These are phyloP conservation scores for Aquilaria agallochum DNA, from an alignment of 441 rosid species.

Conservation along the genomic window DNA sequence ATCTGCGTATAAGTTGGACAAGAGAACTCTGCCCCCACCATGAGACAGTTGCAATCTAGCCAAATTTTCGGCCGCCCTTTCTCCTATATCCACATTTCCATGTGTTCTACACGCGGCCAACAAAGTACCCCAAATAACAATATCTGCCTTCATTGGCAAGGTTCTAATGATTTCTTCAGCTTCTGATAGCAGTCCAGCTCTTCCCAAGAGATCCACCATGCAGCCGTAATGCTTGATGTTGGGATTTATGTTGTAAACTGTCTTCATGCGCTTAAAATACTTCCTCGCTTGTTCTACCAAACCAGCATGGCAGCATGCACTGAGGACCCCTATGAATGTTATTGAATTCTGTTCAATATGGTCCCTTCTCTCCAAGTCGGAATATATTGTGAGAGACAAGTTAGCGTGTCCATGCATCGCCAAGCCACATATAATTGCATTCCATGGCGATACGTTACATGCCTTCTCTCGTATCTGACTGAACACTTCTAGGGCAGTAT, in stretches of 20 bases:
- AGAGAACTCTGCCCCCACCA: constrained; percentile 47
- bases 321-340: constrained; percentile 75
- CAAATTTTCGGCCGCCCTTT: constrained; percentile 49
- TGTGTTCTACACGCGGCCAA: constrained; percentile 58
- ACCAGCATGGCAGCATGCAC: constrained; percentile 79
- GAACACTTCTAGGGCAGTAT: constrained; percentile 55
- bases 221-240: constrained; percentile 57
- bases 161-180: constrained; percentile 42
- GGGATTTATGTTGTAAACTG: constrained; percentile 36
- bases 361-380: constrained; percentile 36
- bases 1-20: constrained; percentile 59
- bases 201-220: constrained; percentile 62
- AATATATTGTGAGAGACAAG: constrained; percentile 58
- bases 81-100: constrained; percentile 46
- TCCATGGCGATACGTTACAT: constrained; percentile 72
- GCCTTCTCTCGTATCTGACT: constrained; percentile 34
- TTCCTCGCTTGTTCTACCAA: constrained; percentile 50
- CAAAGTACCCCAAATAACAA: constrained; percentile 56
- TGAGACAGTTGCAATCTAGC: constrained; percentile 50
- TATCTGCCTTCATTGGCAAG: constrained; percentile 68
- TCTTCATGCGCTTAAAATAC: constrained; percentile 59
- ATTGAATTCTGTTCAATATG: constrained; percentile 54
- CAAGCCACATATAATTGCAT: constrained; percentile 75
- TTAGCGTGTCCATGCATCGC: constrained; percentile 69
- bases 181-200: constrained; percentile 51